Percentiles rank a stretch among this genome's conserved stretches.
Conservation (phyloP, 2,329 filamentous ascomycete genomes). For the Alternaria brassicicola region DNA sequence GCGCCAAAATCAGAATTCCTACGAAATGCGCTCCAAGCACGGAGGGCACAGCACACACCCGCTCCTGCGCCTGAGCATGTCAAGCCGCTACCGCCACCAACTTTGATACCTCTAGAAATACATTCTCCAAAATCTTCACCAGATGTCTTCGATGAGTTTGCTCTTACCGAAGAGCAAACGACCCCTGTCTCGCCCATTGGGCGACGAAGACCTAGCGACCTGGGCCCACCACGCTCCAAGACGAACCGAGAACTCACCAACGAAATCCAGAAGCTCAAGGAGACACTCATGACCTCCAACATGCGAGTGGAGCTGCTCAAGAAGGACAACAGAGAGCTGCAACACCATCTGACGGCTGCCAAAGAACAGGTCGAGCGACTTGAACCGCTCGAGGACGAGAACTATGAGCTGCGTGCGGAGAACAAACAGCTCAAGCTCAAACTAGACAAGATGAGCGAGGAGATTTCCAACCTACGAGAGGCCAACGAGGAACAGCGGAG, state of each 20-base stretch:
- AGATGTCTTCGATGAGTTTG: conserved; percentile 31
- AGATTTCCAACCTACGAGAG: conserved; percentile 23
- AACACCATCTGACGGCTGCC: conserved; percentile 32
- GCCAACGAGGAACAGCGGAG: conserved; percentile 23
- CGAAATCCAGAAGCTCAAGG: conserved; percentile 35
- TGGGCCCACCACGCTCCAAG: conserved; percentile 29
- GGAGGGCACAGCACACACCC: conserved; percentile 33
- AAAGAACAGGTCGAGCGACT: conserved; percentile 35
- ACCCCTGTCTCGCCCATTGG: conserved; percentile 37
- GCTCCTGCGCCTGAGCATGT: conserved; percentile 16
- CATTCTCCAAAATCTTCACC: conserved; percentile 18
- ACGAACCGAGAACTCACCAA: conserved; percentile 39
- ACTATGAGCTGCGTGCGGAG: conserved; percentile 32
- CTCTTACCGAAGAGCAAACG: conserved; percentile 41
- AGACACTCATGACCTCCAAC: conserved; percentile 38
- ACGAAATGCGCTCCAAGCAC: conserved; percentile 41
- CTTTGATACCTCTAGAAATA: conserved; percentile 8
- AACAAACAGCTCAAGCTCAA: conserved; percentile 30
- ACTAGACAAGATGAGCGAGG: conserved; percentile 29
- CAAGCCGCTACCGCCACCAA: conserved; percentile 8
- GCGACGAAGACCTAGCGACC: conserved; percentile 36
- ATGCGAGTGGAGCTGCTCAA: conserved; percentile 41
- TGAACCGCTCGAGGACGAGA: conserved; percentile 35
- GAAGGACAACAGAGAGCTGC: conserved; percentile 40
- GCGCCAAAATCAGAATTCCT: conserved; percentile 45